Evolutionary conservation across 768 basidiomycete genomes (phyloP).

Genomic region (Galerina marginata): DNA sequence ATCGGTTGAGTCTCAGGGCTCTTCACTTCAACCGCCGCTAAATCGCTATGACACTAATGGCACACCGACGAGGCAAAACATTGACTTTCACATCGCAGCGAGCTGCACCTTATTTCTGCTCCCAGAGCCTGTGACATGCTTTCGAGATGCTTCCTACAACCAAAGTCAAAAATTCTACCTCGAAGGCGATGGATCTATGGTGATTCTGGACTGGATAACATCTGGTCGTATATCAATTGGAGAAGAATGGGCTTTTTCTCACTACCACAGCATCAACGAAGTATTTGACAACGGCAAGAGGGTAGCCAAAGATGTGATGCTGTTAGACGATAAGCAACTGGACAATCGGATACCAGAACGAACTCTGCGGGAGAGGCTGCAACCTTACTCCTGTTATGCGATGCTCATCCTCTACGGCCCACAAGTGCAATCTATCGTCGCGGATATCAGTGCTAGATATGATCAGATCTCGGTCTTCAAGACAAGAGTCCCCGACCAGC

Average conservation of each 20-base stretch:
- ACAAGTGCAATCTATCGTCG: slow-evolving; percentile 50
- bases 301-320: slow-evolving; percentile 77
- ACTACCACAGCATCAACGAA: slow-evolving; percentile 88
- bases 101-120: slow-evolving; percentile 74
- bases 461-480: slow-evolving; percentile 66
- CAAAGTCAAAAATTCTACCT: slow-evolving; percentile 85
- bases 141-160: slow-evolving; percentile 79
- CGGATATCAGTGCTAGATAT: slow-evolving; percentile 54
- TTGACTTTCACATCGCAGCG: slow-evolving; percentile 60
- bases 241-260: slow-evolving; percentile 89
- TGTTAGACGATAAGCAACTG: slow-evolving; percentile 61
- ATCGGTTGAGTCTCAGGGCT: slow-evolving; percentile 29
- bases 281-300: slow-evolving; percentile 68
- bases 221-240: slow-evolving; percentile 83
- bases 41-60: neutral
- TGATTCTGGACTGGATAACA: slow-evolving; percentile 91
- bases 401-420: slow-evolving; percentile 84
- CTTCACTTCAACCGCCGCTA: neutral
- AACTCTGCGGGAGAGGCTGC: slow-evolving; percentile 62
- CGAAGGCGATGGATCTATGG: slow-evolving; percentile 59
- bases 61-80: slow-evolving; percentile 62
- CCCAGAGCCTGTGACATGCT: slow-evolving; percentile 94
- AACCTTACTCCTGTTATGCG: slow-evolving; percentile 90
- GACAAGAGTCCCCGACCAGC: slow-evolving; percentile 57
- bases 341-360: slow-evolving; percentile 41